These are phyloP conservation scores for Pistacia vera DNA, from an alignment of 345 rosid genomes.

Conservation along the genomic window DNA sequence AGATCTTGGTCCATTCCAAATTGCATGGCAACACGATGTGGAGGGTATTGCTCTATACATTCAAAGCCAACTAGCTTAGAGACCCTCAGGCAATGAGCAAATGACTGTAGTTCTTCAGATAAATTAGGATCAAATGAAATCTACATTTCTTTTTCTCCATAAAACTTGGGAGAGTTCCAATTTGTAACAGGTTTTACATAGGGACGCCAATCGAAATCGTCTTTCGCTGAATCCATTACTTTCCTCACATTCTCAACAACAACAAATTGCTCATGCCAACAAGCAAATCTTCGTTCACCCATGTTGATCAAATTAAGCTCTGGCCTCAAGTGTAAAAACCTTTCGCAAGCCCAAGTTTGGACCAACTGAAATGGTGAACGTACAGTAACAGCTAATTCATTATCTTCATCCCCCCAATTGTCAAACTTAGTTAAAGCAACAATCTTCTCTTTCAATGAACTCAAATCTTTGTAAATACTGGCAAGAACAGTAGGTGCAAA, in stretches of 20 bases:
- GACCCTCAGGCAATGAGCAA: background rate
- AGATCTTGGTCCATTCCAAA: conserved; percentile 1
- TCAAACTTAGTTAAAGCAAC: conserved; percentile 6
- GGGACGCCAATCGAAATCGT: conserved; percentile 28
- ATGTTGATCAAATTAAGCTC: conserved; percentile 23
- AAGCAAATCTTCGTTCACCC: conserved; percentile 35
- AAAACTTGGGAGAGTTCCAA: background rate
- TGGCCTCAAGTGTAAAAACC: conserved; percentile 18
- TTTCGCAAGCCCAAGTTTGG: conserved; percentile 26
- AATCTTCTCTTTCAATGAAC: conserved; percentile 21
- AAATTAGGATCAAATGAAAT: background rate
- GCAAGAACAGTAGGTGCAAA: conserved; percentile 36
- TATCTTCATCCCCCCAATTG: conserved; percentile 1
- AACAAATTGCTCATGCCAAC: conserved; percentile 30
- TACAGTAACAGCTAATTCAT: background rate
- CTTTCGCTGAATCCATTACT: conserved; percentile 27
- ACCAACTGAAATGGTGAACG: conserved; percentile 39
- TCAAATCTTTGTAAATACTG: conserved; percentile 39
- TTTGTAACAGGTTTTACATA: conserved; percentile 7
- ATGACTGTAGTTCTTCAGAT: background rate
- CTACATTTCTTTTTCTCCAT: background rate
- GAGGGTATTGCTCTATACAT: conserved; percentile 17
- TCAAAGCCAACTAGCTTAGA: conserved; percentile 8
- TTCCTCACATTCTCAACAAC: conserved; percentile 18
- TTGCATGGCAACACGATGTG: conserved; percentile 17